Percentiles rank a stretch among this genome's conserved stretches.
Conservation (phyloP, 2,329 filamentous ascomycete species). For the Trichoderma simmonsii region DNA sequence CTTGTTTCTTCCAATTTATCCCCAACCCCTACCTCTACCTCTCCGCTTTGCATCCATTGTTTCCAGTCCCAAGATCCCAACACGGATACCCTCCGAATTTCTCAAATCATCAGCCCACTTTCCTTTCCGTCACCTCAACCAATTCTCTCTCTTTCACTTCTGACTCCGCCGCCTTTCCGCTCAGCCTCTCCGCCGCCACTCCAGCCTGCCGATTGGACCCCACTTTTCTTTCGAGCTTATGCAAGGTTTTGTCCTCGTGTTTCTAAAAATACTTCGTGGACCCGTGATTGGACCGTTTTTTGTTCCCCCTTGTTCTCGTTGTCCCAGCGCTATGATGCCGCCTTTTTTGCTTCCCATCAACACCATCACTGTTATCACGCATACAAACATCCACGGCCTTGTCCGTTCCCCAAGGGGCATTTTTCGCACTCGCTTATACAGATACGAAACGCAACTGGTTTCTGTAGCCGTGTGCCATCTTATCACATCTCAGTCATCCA, state of each 20-base stretch:
- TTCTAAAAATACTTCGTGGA: conserved; percentile 10
- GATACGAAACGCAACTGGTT: neutral
- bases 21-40: neutral
- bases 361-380: neutral
- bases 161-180: conserved; percentile 3
- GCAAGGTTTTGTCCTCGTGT: neutral
- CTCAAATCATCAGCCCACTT: neutral
- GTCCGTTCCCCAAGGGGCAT: neutral
- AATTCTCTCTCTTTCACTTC: neutral
- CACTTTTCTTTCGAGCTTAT: neutral
- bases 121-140: neutral
- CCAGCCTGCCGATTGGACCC: neutral
- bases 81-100: neutral
- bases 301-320: neutral
- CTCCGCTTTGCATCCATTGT: neutral
- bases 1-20: neutral
- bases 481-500: neutral
- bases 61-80: neutral
- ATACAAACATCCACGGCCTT: neutral
- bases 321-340: neutral
- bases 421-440: neutral
- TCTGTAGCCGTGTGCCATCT: neutral
- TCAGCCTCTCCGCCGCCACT: conserved; percentile 15
- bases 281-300: neutral
- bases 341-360: neutral